Base-by-base conservation (phyloP, 164 flowering plant species). In the Warburgia ugandensis region DNA sequence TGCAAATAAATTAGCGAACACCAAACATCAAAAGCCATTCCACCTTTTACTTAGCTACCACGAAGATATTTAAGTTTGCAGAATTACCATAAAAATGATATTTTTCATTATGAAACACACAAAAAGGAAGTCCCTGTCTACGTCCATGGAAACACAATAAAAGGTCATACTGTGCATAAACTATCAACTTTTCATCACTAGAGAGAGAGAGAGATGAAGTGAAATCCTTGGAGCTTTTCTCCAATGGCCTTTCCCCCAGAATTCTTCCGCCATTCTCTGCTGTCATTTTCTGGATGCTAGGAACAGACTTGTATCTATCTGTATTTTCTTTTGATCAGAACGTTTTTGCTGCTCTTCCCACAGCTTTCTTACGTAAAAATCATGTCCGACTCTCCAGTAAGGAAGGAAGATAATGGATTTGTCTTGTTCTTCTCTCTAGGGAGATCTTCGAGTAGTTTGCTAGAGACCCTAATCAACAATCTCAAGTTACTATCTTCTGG, bases 331-430 rank as follows among this genome's bases (percentile, higher is more conserved):
- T 54, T 61, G 65, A 72, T 58, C 79, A 38, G 29, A 32, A 54
- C 56, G 85, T 56, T 86, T 92, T 50, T 79, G 81, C 28, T 56
- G 75, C 64, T 69, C 94, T 70, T 92, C 96, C 99, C 99, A 92
- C 42, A 92, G 73, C 73, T 67, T 88, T 63, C 90, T 85, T 47
- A 55, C 58, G 67, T 92, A 92, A 65, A 75, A 92, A 27, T 77
- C 91, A 61, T 73, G 71, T 41, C 95, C 95, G 54, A 69, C 61
- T 63, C 96, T 51, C 95, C 95, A 57, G 14, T 42, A 38, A 92
- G 92, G 65, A 92, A 92, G 58, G 68, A 59, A 77, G 83, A 92
- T 50, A 81, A 58, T 37, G 88, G 91, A 60, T 92, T 88, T 29
- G 75, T 61, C 52, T 73, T 78, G 56, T 88, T 80, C 68, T 84